phyloP scores from a whole-genome alignment of 2,329 filamentous ascomycete genomes.

The Xylariaceae sp. region DNA sequence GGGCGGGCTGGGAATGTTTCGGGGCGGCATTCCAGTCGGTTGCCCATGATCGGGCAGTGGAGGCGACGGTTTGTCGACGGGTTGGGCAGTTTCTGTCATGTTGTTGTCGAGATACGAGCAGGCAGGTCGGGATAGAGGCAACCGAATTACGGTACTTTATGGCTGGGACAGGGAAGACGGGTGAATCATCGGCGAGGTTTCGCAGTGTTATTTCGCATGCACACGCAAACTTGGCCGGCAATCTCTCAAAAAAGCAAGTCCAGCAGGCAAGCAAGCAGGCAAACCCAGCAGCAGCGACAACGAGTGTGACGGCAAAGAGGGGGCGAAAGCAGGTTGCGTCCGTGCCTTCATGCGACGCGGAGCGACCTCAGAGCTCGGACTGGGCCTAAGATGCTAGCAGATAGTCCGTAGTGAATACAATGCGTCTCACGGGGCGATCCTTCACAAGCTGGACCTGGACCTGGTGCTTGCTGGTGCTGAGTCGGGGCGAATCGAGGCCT shows the following conservation, averaged over 20 bases:
- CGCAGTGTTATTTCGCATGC: conserved; percentile 7
- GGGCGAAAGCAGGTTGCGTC: no score
- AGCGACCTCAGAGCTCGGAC: neutral
- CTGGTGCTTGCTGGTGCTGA: neutral
- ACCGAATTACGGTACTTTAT: conserved; percentile 4
- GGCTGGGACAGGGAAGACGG: conserved; percentile 2
- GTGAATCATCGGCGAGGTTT: conserved; percentile 5
- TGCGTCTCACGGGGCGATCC: no score
- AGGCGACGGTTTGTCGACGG: conserved; percentile 25
- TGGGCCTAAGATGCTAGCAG: no score
- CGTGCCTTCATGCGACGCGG: neutral
- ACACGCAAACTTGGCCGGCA: neutral
- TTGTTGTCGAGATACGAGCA: conserved; percentile 5
- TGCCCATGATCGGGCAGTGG: conserved; percentile 23
- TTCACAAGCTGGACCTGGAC: neutral
- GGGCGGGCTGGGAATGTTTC: conserved; percentile 23
- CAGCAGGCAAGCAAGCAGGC: no score
- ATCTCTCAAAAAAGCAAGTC: neutral
- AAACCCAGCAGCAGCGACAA: no score
- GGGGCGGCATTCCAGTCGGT: conserved; percentile 26
- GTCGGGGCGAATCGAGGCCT: neutral
- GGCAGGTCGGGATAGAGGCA: conserved; percentile 7
- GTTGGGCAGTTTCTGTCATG: conserved; percentile 32
- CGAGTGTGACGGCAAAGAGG: neutral
- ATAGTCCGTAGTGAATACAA: no score